Evolutionary conservation across 176 grass and related monocot genomes (phyloP).

Genomic region (Ananas comosus): DNA sequence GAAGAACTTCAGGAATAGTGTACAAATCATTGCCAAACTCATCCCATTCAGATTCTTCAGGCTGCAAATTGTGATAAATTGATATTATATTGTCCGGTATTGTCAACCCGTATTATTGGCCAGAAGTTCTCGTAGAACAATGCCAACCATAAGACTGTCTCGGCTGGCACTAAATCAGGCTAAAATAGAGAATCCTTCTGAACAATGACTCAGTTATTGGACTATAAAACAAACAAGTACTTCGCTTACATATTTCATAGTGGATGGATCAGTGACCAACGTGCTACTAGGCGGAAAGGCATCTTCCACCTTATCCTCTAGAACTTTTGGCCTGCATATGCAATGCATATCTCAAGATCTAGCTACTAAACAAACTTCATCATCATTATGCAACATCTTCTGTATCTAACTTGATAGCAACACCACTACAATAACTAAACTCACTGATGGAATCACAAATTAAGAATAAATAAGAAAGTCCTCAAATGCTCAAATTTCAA

Average conservation of each 20-base stretch:
- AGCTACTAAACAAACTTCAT: constrained; percentile 6
- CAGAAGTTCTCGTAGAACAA: constrained; percentile 1
- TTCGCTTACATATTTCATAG: constrained; percentile 69
- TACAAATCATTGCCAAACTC: constrained; percentile 93
- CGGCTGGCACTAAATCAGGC: neutral
- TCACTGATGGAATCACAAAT: neutral
- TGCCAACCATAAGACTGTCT: neutral
- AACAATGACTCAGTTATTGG: no score
- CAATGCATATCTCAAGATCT: constrained; percentile 18
- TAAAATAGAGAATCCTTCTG: neutral
- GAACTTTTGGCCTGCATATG: constrained; percentile 62
- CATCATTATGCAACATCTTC: neutral
- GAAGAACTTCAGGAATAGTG: constrained; percentile 46
- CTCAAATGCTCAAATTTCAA: constrained; percentile 29
- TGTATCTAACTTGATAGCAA: neutral
- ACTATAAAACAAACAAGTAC: neutral
- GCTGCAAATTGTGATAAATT: constrained; percentile 48
- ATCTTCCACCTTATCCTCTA: constrained; percentile 56
- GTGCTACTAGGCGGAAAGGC: constrained; percentile 31
- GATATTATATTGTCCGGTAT: constrained; percentile 22
- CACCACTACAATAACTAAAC: neutral
- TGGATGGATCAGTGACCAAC: constrained; percentile 47
- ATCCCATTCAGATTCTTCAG: constrained; percentile 97
- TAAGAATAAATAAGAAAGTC: constrained; percentile 27
- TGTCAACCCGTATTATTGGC: neutral